phyloP scores from a whole-genome alignment of 148 eudicot species.

The Rhododendron henanense region DNA sequence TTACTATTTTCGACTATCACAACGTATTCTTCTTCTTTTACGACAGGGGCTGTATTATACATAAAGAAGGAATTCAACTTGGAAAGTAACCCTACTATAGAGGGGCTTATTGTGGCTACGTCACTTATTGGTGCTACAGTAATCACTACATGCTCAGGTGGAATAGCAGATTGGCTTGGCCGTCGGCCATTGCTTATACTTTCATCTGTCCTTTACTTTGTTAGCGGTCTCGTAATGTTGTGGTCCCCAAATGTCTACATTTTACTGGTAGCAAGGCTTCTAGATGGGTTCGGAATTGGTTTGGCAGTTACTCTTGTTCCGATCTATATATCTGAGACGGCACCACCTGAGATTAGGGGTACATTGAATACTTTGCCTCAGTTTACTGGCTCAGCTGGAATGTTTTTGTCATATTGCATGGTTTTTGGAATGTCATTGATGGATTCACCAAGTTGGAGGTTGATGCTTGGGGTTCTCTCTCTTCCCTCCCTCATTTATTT shows the following conservation, averaged over 20 bases:
- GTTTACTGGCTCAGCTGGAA: conserved; percentile 78
- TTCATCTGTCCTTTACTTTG: conserved; percentile 64
- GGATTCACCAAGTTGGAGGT: conserved; percentile 72
- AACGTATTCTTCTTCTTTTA: not conserved
- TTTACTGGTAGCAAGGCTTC: conserved; percentile 68
- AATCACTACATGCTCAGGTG: conserved; percentile 84
- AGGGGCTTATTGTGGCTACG: conserved; percentile 92
- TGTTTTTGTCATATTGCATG: conserved; percentile 83
- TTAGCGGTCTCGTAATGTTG: conserved; percentile 74
- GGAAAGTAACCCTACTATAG: conserved; percentile 35
- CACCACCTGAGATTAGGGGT: conserved; percentile 91
- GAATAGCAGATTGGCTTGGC: conserved; percentile 70
- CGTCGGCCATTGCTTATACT: conserved; percentile 86
- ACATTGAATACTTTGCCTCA: conserved; percentile 79
- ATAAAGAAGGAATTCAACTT: conserved; percentile 60
- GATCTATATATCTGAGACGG: conserved; percentile 83
- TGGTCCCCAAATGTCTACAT: conserved; percentile 97
- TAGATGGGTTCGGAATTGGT: conserved; percentile 92
- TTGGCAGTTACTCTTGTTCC: conserved; percentile 87
- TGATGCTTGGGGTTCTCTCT: conserved; percentile 85
- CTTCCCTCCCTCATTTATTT: conserved; percentile 81
- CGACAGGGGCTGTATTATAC: conserved; percentile 66
- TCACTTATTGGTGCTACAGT: conserved; percentile 90
- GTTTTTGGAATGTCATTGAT: conserved; percentile 80
- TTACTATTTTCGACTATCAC: not conserved